These are phyloP conservation scores for Pisolithus sp. DNA, from an alignment of 768 basidiomycete genomes.

Conservation along the genomic window DNA sequence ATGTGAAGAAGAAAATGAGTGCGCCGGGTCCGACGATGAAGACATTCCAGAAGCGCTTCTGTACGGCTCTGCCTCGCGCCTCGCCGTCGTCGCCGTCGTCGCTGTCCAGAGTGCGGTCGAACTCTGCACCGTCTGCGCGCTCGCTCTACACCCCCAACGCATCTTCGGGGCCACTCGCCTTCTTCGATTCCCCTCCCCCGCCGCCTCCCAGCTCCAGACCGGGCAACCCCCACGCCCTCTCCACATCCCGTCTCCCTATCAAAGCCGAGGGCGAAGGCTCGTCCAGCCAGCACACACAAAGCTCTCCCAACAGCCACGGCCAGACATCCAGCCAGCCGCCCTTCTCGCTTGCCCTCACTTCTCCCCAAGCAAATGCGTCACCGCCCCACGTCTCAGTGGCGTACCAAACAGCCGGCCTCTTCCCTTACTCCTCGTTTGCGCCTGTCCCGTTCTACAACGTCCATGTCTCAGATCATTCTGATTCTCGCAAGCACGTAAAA, in stretches of 20 bases:
- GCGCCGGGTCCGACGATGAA: constrained; percentile 39
- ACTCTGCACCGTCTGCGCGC: constrained; percentile 34
- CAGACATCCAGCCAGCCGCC: constrained; percentile 28
- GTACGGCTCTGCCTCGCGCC: constrained; percentile 35
- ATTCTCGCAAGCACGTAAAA: constrained; percentile 26
- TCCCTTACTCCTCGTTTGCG: constrained; percentile 32
- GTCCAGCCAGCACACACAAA: constrained; percentile 23
- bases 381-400: constrained; percentile 23
- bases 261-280: constrained; percentile 41
- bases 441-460: constrained; percentile 24
- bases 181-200: constrained; percentile 34
- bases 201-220: constrained; percentile 36
- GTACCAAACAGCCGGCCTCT: constrained; percentile 27
- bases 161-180: constrained; percentile 28
- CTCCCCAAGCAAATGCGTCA: constrained; percentile 32
- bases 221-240: constrained; percentile 32
- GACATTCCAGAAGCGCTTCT: constrained; percentile 48
- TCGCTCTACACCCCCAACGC: constrained; percentile 35
- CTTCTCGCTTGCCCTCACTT: constrained; percentile 40
- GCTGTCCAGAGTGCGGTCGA: constrained; percentile 39
- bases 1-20: constrained; percentile 20
- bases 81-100: constrained; percentile 23
- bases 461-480: constrained; percentile 19
- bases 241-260: constrained; percentile 38
- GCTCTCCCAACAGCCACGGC: constrained; percentile 30